A percentile compares a stretch with the other conserved stretches of the same genome.
Evolutionary conservation across 352 stramenopile genomes (phyloP).

Genomic region (Phytophthora gonapodyides): DNA sequence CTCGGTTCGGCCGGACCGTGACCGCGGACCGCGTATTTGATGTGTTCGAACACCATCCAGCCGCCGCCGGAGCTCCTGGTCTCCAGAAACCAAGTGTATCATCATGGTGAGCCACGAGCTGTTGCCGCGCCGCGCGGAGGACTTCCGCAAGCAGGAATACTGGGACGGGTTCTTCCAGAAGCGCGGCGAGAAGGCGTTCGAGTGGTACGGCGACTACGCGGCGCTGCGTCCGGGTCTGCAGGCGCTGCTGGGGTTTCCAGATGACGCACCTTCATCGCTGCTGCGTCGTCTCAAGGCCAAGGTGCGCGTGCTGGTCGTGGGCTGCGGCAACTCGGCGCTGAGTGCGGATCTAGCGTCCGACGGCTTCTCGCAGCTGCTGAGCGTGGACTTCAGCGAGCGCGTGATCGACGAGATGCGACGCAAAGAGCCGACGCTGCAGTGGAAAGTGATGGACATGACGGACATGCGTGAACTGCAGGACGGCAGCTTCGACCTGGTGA

Average conservation of each 20-base stretch:
- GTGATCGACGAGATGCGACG: conserved; percentile 82
- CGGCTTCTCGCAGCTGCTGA: conserved; percentile 61
- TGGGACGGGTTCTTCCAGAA: conserved; percentile 79
- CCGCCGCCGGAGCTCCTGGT: neutral
- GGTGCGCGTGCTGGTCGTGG: conserved; percentile 69
- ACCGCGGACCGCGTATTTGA: neutral
- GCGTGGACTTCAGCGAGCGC: conserved; percentile 74
- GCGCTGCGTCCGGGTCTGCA: conserved; percentile 46
- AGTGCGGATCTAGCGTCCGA: conserved; percentile 61
- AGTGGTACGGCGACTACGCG: conserved; percentile 78
- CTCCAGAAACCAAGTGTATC: too few relatives aligned
- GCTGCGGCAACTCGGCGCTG: conserved; percentile 80
- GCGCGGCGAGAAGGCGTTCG: conserved; percentile 71
- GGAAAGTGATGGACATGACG: conserved; percentile 85
- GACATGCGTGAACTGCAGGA: conserved; percentile 46
- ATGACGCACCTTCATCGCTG: conserved; percentile 31
- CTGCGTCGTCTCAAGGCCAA: conserved; percentile 41
- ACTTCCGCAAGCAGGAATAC: conserved; percentile 77
- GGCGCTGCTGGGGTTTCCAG: conserved; percentile 33
- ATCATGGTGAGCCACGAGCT: conserved; percentile 35
- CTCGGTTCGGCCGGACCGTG: neutral
- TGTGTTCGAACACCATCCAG: neutral
- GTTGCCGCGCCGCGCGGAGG: conserved; percentile 50
- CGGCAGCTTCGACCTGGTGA: conserved; percentile 68
- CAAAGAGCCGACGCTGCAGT: conserved; percentile 62